A percentile compares a stretch with the other conserved stretches of the same genome.
These are phyloP conservation scores for Selenicereus undatus DNA, from an alignment of 148 eudicot species.

Conservation along the genomic window DNA sequence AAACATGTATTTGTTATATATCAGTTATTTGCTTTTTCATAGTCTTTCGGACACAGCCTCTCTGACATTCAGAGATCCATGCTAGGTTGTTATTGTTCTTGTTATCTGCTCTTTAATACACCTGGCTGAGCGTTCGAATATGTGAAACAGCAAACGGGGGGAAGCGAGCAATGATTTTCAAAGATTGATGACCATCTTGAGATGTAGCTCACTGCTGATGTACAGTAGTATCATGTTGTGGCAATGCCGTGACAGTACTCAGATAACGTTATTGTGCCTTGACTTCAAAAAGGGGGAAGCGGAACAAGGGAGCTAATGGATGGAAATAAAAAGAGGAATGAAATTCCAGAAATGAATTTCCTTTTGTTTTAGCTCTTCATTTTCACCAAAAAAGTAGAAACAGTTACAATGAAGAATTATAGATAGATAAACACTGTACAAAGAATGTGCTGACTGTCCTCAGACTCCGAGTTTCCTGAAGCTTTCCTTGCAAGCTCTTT, in stretches of 20 bases:
- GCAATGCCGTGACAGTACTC: not conserved
- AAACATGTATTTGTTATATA: not conserved
- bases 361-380: not conserved
- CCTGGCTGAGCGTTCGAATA: not conserved
- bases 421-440: slow-evolving; percentile 8
- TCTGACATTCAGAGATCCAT: too few relatives aligned
- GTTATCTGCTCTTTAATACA: not conserved
- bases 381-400: not conserved
- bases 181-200: not conserved
- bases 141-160: not conserved
- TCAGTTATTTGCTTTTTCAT: not conserved
- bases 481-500: not conserved
- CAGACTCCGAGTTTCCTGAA: not conserved
- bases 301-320: not conserved
- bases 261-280: not conserved
- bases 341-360: not conserved
- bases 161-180: not conserved
- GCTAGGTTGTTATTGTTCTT: not conserved
- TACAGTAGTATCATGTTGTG: not conserved
- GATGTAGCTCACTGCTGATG: not conserved
- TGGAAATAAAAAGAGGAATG: not conserved
- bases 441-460: slow-evolving; percentile 8
- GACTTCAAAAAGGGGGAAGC: not conserved
- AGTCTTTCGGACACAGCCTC: not conserved
- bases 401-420: not conserved